These are phyloP conservation scores for Trypethelium eluteriae DNA, from an alignment of 495 filamentous ascomycete genomes.

Conservation along the genomic window DNA sequence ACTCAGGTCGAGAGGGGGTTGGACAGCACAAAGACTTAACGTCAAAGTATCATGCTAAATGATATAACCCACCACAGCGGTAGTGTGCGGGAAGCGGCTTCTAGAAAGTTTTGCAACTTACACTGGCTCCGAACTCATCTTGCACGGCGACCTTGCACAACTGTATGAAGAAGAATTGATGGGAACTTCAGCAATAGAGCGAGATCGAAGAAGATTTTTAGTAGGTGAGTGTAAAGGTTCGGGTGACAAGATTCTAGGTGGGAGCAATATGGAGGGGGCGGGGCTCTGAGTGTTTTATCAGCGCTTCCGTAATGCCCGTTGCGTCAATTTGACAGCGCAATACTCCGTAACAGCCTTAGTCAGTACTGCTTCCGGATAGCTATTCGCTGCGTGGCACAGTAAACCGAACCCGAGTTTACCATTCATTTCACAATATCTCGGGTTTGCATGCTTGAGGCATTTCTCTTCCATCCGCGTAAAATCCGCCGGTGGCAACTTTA, in stretches of 20 bases:
- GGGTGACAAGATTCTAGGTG: neutral
- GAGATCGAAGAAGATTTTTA: neutral
- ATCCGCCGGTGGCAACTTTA: too few relatives aligned
- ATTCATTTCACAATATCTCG: neutral
- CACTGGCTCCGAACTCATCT: conserved; percentile 11
- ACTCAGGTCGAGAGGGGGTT: neutral
- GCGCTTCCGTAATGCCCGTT: conserved; percentile 7
- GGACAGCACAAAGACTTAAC: neutral
- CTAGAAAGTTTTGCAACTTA: neutral
- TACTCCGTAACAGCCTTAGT: neutral
- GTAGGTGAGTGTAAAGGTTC: neutral
- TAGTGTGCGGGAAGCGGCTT: neutral
- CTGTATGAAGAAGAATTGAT: neutral
- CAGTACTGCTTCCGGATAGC: neutral
- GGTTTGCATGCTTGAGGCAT: too few relatives aligned
- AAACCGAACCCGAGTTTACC: too few relatives aligned
- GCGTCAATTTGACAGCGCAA: neutral
- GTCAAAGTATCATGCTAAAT: neutral
- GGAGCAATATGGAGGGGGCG: neutral
- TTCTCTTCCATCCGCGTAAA: too few relatives aligned
- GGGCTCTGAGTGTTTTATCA: neutral
- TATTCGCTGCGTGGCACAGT: neutral
- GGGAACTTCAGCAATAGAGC: neutral
- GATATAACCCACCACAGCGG: neutral
- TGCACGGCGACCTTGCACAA: neutral